These are phyloP conservation scores for Coemansia sp. DNA, from an alignment of 192 early-diverging fungal genomes.

Conservation along the genomic window DNA sequence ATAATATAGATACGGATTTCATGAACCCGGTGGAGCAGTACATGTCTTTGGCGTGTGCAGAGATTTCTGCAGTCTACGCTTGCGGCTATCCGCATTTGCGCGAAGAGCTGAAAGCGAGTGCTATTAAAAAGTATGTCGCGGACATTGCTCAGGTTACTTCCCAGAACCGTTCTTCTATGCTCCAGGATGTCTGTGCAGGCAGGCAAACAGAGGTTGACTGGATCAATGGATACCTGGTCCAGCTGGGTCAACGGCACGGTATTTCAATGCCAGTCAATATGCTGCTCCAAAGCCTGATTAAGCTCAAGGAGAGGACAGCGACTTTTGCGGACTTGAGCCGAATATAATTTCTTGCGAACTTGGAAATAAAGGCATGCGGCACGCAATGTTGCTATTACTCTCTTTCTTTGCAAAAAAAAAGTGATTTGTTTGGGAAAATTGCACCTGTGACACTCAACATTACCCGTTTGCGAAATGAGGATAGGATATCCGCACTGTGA, in stretches of 20 bases:
- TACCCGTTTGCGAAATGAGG: too few species aligned
- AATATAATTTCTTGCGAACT: background rate
- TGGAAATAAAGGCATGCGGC: too few species aligned
- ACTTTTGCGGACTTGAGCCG: background rate
- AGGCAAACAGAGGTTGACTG: slow-evolving; percentile 56
- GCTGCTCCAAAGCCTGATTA: slow-evolving; percentile 35
- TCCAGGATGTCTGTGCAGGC: slow-evolving; percentile 49
- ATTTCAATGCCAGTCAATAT: slow-evolving; percentile 49
- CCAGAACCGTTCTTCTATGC: slow-evolving; percentile 56
- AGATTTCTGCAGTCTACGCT: slow-evolving; percentile 40
- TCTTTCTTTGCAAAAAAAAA: too few species aligned
- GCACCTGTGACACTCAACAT: too few species aligned
- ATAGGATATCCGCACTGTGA: too few species aligned
- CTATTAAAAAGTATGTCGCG: slow-evolving; percentile 37
- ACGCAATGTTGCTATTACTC: too few species aligned
- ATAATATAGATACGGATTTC: slow-evolving; percentile 11
- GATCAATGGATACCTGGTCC: slow-evolving; percentile 59
- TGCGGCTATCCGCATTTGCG: slow-evolving; percentile 43
- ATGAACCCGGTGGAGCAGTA: slow-evolving; percentile 18
- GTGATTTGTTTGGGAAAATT: too few species aligned
- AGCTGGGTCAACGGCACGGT: slow-evolving; percentile 47
- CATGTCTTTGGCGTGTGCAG: slow-evolving; percentile 26
- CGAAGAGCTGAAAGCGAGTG: slow-evolving; percentile 28
- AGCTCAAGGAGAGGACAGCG: slow-evolving; percentile 31
- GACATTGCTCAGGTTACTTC: slow-evolving; percentile 44